Evolutionary conservation across 2,329 filamentous ascomycete genomes (phyloP).

Genomic region (Didymella sp.): DNA sequence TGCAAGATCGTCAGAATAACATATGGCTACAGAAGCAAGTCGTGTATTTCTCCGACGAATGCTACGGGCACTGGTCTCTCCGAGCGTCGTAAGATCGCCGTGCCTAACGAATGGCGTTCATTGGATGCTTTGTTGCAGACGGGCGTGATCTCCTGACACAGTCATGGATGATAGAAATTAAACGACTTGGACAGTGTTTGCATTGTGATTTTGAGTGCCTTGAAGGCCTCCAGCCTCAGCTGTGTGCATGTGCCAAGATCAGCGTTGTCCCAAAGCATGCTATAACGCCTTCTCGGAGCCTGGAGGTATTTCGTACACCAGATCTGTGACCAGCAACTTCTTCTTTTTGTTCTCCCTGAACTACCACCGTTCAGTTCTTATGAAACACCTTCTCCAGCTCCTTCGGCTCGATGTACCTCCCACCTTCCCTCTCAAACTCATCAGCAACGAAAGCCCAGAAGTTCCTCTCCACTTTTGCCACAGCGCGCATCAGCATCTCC

Average conservation of each 20-base stretch:
- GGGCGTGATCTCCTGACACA: no score
- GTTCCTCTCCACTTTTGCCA: slow-evolving; percentile 35
- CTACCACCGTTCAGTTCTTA: slow-evolving; percentile 13
- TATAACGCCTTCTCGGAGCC: not conserved
- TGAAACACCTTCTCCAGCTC: slow-evolving; percentile 31
- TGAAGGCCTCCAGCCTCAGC: not conserved
- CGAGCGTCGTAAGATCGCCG: no score
- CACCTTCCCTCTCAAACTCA: slow-evolving; percentile 38
- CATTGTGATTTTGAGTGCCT: not conserved
- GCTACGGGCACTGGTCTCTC: no score
- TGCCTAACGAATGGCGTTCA: no score
- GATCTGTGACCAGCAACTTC: no score
- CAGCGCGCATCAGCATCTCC: slow-evolving; percentile 39
- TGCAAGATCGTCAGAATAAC: no score
- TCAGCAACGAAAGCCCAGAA: slow-evolving; percentile 45
- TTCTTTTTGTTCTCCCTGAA: no score
- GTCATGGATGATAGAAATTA: no score
- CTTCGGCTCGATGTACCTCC: slow-evolving; percentile 31
- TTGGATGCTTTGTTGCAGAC: no score
- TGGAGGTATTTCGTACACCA: not conserved
- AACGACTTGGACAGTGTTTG: not conserved
- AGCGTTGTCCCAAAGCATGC: not conserved
- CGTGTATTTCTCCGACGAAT: no score
- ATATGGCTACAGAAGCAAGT: no score
- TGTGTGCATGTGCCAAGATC: not conserved